Conservation (phyloP, 768 basidiomycete species). For the Lactarius hatsudake region DNA sequence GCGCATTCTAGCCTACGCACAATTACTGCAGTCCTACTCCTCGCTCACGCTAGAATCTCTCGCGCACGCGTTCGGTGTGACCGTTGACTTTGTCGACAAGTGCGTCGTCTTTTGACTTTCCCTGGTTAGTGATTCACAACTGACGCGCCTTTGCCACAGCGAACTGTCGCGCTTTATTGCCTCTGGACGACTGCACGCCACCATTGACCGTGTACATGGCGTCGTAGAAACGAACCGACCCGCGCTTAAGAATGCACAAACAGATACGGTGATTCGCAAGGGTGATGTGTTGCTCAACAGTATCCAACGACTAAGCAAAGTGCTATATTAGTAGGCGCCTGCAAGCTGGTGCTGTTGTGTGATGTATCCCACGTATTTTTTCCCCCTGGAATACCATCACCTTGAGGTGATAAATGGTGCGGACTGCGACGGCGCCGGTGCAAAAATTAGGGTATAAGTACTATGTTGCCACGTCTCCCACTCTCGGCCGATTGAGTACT, state of each 20-base stretch:
- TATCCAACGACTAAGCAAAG: slow-evolving; percentile 86
- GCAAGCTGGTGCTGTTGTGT: neutral
- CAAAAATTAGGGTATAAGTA: neutral
- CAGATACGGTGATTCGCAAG: slow-evolving; percentile 90
- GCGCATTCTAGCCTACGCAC: slow-evolving; percentile 90
- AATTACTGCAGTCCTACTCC: slow-evolving; percentile 88
- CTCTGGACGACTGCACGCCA: slow-evolving; percentile 75
- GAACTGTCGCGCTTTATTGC: slow-evolving; percentile 94
- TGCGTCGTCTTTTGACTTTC: slow-evolving; percentile 38
- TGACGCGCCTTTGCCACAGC: slow-evolving; percentile 38
- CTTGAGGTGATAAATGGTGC: neutral
- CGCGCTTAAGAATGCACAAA: slow-evolving; percentile 76
- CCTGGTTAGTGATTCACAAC: neutral
- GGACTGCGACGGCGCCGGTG: neutral
- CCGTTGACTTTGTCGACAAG: slow-evolving; percentile 84
- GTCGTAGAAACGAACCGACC: slow-evolving; percentile 88
- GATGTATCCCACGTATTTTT: slow-evolving; percentile 7
- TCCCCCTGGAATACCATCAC: neutral
- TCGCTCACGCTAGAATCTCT: slow-evolving; percentile 88
- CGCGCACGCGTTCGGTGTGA: slow-evolving; percentile 84
- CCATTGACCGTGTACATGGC: slow-evolving; percentile 93
- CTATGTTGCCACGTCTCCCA: slow-evolving; percentile 24
- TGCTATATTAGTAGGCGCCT: slow-evolving; percentile 52
- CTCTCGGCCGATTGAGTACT: slow-evolving; percentile 41
- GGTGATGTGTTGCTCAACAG: slow-evolving; percentile 87